Percentiles rank a stretch among this genome's conserved stretches.
Conservation (phyloP, 83 land plant genomes). For the Picea mariana region DNA sequence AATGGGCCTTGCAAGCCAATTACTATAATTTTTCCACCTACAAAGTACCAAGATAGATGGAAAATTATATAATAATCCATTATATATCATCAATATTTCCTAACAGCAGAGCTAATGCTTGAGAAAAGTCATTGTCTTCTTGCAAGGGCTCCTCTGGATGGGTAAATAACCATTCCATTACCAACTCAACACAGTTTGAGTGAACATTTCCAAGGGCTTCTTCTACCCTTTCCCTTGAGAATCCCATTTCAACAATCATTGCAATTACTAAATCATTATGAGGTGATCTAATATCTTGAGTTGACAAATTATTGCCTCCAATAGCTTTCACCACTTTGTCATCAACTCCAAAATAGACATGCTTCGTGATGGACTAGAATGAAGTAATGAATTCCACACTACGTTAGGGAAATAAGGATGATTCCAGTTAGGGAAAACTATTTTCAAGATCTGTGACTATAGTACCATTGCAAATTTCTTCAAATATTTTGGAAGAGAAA, state of each 20-base stretch:
- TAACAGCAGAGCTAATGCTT: conserved; percentile 93
- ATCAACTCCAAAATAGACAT: conserved; percentile 86
- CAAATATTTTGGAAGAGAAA: conserved; percentile 77
- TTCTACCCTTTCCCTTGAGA: conserved; percentile 93
- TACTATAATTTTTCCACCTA: too few species aligned
- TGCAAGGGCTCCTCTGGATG: conserved; percentile 91
- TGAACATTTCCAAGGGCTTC: conserved; percentile 93
- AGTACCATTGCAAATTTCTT: conserved; percentile 83
- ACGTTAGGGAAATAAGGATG: conserved; percentile 89
- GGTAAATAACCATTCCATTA: conserved; percentile 95
- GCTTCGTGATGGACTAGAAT: conserved; percentile 75
- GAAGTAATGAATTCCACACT: conserved; percentile 70
- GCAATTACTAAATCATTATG: conserved; percentile 88
- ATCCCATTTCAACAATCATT: conserved; percentile 96
- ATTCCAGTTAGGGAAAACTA: conserved; percentile 89
- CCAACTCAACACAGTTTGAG: conserved; percentile 88
- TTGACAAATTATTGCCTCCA: conserved; percentile 21
- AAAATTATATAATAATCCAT: too few species aligned
- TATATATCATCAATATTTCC: conserved; percentile 82
- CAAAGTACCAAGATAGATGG: too few species aligned
- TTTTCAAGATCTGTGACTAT: conserved; percentile 87
- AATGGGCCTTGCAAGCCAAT: too few species aligned
- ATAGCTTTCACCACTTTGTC: conserved; percentile 59
- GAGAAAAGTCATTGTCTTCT: conserved; percentile 99
- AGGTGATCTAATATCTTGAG: conserved; percentile 74